A percentile compares a stretch with the other conserved stretches of the same genome.
These are phyloP conservation scores for Populus deltoides DNA, from an alignment of 345 rosid genomes.

Conservation along the genomic window DNA sequence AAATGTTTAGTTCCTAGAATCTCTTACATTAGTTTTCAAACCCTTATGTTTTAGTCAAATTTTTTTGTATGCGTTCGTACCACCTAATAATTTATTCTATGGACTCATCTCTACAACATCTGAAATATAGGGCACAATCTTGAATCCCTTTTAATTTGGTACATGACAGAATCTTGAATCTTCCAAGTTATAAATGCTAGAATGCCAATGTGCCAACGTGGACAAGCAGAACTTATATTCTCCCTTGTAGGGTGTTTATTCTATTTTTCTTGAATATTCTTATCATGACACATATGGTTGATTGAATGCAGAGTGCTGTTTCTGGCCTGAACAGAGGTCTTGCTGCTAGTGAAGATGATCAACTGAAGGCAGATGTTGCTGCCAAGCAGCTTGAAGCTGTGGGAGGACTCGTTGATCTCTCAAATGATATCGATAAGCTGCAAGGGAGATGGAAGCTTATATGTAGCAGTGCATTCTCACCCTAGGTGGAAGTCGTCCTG, in stretches of 20 bases:
- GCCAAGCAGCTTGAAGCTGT: slow-evolving; percentile 73
- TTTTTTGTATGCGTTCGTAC: not conserved
- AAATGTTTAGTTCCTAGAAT: not conserved
- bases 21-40: not conserved
- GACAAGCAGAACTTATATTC: not conserved
- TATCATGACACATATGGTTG: not conserved
- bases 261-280: not conserved
- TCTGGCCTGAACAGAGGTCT: slow-evolving; percentile 90
- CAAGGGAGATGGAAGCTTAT: slow-evolving; percentile 91
- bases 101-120: not conserved
- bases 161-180: not conserved
- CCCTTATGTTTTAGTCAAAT: not conserved
- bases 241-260: not conserved
- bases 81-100: not conserved
- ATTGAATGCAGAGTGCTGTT: slow-evolving; percentile 57
- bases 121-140: not conserved
- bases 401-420: slow-evolving; percentile 66
- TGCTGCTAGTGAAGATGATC: slow-evolving; percentile 63
- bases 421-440: slow-evolving; percentile 49
- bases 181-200: not conserved
- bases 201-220: not conserved
- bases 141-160: not conserved
- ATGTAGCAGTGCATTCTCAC: slow-evolving; percentile 92
- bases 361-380: slow-evolving; percentile 59
- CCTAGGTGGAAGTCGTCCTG: slow-evolving; percentile 89